phyloP scores from a whole-genome alignment of 2,329 filamentous ascomycete genomes.

The Orbilia blumenaviensis region DNA sequence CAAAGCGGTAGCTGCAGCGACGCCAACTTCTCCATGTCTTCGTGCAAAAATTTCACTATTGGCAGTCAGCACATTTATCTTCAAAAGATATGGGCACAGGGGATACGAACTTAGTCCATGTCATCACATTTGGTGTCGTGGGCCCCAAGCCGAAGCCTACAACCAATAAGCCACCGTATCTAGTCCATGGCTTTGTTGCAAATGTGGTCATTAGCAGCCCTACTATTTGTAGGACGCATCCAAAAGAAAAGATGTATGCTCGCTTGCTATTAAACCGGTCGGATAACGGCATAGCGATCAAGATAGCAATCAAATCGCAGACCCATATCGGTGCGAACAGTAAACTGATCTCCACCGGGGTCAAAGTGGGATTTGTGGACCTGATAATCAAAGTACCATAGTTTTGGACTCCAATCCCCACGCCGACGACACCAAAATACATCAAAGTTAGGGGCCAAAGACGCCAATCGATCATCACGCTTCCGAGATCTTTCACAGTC shows the following conservation, averaged over 20 bases:
- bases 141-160: constrained; percentile 90
- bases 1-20: constrained; percentile 83
- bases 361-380: constrained; percentile 77
- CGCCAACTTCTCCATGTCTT: constrained; percentile 88
- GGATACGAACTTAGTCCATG: constrained; percentile 73
- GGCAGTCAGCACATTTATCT: background rate
- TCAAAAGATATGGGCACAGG: background rate
- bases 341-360: constrained; percentile 78
- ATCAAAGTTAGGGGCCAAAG: constrained; percentile 86
- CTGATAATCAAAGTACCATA: constrained; percentile 88
- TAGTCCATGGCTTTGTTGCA: constrained; percentile 74
- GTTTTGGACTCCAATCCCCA: constrained; percentile 87
- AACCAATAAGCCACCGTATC: constrained; percentile 87
- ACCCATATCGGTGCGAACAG: constrained; percentile 94
- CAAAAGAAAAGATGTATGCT: constrained; percentile 80
- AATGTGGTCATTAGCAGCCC: constrained; percentile 83
- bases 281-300: constrained; percentile 83
- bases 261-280: constrained; percentile 85
- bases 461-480: constrained; percentile 83
- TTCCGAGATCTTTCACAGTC: constrained; percentile 74
- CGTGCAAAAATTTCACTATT: constrained; percentile 79
- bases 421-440: constrained; percentile 95
- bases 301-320: constrained; percentile 84
- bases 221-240: constrained; percentile 79
- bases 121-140: constrained; percentile 92